Evolutionary conservation across 208 protist species (phyloP).

Genomic region (Trypanosoma scelopori): DNA sequence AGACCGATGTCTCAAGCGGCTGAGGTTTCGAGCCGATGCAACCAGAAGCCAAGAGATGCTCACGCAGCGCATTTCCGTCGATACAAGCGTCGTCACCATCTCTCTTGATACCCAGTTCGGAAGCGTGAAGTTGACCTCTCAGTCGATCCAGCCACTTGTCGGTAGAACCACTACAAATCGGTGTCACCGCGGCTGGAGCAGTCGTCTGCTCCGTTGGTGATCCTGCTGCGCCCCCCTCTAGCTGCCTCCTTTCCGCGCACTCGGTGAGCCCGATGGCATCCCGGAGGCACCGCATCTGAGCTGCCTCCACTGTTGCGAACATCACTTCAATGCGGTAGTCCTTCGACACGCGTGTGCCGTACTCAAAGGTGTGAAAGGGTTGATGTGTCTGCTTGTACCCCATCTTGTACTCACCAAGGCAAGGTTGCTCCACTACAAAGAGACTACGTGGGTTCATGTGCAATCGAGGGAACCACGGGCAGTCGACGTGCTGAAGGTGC

Average conservation of each 20-base stretch:
- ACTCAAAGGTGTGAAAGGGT: constrained; percentile 87
- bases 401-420: constrained; percentile 80
- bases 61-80: constrained; percentile 68
- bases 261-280: constrained; percentile 79
- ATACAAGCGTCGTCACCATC: constrained; percentile 8
- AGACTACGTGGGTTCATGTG: constrained; percentile 79
- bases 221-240: background rate
- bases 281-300: constrained; percentile 54
- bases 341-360: constrained; percentile 84
- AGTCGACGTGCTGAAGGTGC: constrained; percentile 78
- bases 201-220: constrained; percentile 1
- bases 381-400: constrained; percentile 86
- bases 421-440: constrained; percentile 80
- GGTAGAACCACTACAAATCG: constrained; percentile 11
- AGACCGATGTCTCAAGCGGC: constrained; percentile 15
- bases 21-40: constrained; percentile 40
- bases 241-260: constrained; percentile 41
- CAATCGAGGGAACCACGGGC: constrained; percentile 85
- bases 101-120: constrained; percentile 18
- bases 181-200: background rate
- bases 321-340: constrained; percentile 91
- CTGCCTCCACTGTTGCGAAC: constrained; percentile 83
- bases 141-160: constrained; percentile 66
- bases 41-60: constrained; percentile 46
- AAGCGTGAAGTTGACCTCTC: constrained; percentile 36